phyloP scores from a whole-genome alignment of 495 filamentous ascomycete species.

The Bacidia rubella region DNA sequence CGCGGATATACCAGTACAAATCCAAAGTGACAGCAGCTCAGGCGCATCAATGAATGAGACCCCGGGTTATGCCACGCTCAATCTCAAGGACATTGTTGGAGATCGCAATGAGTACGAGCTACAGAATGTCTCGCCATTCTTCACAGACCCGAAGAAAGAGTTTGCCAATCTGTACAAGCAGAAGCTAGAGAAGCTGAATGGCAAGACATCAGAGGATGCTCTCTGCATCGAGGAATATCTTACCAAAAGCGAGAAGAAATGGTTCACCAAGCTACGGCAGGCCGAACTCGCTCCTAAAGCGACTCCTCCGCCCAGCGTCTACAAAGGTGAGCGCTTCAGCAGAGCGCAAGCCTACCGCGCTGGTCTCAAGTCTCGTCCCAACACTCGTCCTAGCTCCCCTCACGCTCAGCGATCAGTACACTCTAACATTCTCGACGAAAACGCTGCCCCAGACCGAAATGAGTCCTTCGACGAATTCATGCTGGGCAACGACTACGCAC shows the following conservation, averaged over 20 bases:
- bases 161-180: constrained; percentile 41
- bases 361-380: too few relatives aligned
- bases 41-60: not conserved
- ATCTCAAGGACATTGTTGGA: constrained; percentile 24
- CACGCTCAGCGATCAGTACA: too few relatives aligned
- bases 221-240: constrained; percentile 50
- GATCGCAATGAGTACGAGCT: constrained; percentile 39
- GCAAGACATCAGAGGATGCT: constrained; percentile 37
- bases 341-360: constrained; percentile 16
- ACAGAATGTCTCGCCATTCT: constrained; percentile 51
- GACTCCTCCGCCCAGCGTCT: constrained; percentile 5
- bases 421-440: not conserved
- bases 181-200: constrained; percentile 36
- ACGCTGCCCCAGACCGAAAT: not conserved
- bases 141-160: constrained; percentile 44
- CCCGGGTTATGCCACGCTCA: not conserved
- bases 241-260: constrained; percentile 48
- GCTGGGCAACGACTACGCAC: constrained; percentile 48
- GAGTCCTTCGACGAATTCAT: constrained; percentile 28
- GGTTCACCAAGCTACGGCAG: constrained; percentile 41
- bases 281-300: constrained; percentile 28
- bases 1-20: not conserved
- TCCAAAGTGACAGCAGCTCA: not conserved
- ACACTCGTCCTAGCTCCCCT: too few relatives aligned
- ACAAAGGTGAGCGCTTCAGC: constrained; percentile 27